Evolutionary conservation across 2,329 filamentous ascomycete species (phyloP), one percentile per base, ranked within the genome.

Genomic region (Xylaria sp.): DNA sequence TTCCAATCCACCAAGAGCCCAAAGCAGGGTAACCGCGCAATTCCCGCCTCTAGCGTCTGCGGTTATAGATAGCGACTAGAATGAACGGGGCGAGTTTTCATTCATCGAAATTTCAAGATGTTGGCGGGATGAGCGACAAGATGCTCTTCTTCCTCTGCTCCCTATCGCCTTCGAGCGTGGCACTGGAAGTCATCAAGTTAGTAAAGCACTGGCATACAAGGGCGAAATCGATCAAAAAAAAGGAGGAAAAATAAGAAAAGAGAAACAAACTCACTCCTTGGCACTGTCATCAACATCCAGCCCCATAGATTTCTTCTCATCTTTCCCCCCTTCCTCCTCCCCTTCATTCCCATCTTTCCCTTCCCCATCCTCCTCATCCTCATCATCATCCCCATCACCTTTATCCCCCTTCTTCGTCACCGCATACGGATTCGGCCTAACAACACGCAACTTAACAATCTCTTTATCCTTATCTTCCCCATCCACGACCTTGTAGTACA

Each of bases 401-500:
- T 25, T 38, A 2, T 57, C 68, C 59, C 56, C 74, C 61, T 67
- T 66, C 15, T 70, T 65, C 33, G 73, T 69, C 0, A 3, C 14
- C 4, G 69, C 70, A 49, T 76, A 78, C 2, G 71, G 73, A 23
- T 74, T 77, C 4, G 79, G 78, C 2, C 78, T 70, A 12, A 81
- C 74, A 0, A 81, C 78, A 2, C 73, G 73, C 15, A 83, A 68
- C 62, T 74, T 74, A 25, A 81, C 74, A 1, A 76, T 70, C 40
- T 77, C 73, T 37, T 75, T 71, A 7, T 73, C 70, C 31, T 66
- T 64, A 11, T 74, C 69, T n/a, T 74, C 73, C 8, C 72, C 73
- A 0, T 9, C 5, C 28, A 72, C 67, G 0, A 76, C 78, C 68
- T 84, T 84, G 71, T 83, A 81, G 72, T 88, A 89, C 5, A 89